Conservation (phyloP, 345 rosid genomes). For the Orychophragmus violaceus region DNA sequence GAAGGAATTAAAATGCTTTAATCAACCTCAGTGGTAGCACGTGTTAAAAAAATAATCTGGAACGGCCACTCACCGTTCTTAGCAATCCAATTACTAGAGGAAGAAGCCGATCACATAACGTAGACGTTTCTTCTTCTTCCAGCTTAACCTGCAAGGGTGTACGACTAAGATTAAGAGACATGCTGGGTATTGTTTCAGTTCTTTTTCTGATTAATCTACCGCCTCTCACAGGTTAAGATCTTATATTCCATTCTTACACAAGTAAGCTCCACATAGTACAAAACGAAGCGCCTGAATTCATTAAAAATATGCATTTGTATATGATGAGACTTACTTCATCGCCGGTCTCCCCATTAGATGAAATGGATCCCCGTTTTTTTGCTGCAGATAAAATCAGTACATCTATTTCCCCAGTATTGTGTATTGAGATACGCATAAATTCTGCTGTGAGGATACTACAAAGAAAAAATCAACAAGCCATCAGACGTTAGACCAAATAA, state of each 20-base stretch:
- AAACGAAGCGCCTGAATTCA: neutral
- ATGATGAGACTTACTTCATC: slow-evolving; percentile 55
- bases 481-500: slow-evolving; percentile 10
- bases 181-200: neutral
- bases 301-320: neutral
- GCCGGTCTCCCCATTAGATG: slow-evolving; percentile 47
- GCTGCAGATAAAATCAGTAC: slow-evolving; percentile 58
- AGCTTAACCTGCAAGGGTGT: slow-evolving; percentile 42
- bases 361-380: slow-evolving; percentile 52
- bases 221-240: neutral
- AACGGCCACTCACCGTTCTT: slow-evolving; percentile 55
- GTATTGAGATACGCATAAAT: slow-evolving; percentile 85
- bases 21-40: neutral
- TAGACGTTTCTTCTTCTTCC: slow-evolving; percentile 64
- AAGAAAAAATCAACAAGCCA: slow-evolving; percentile 35
- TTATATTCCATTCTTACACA: slow-evolving; percentile 1
- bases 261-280: slow-evolving; percentile 6
- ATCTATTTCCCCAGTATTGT: slow-evolving; percentile 63
- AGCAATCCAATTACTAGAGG: slow-evolving; percentile 81
- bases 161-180: neutral
- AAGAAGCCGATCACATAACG: slow-evolving; percentile 62
- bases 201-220: slow-evolving; percentile 1
- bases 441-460: slow-evolving; percentile 89
- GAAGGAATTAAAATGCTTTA: neutral
- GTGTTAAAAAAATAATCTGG: neutral